Base-by-base conservation (phyloP, 768 basidiomycete species). In the Boletus pseudopeckii region DNA sequence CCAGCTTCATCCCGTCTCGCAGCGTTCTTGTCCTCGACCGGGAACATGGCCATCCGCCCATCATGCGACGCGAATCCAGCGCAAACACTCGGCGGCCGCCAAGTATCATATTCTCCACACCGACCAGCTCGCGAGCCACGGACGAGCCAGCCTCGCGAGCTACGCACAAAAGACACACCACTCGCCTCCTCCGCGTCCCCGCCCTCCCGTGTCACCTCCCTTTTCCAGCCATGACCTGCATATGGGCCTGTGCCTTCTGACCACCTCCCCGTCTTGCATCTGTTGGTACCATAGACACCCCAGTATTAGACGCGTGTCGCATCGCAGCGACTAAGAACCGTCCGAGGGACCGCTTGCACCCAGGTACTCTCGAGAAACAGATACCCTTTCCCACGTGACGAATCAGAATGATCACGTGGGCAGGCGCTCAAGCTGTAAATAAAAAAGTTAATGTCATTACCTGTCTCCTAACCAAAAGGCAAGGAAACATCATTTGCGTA, bases 311-410 rank as follows among this genome's bases (percentile, higher is more conserved):
- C 43, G 52, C 55, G 44, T 40, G 40, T 52, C 41, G 32, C 43
- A 26, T 48, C 20, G 44, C 45, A 37, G 5, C 45, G 45, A 52
- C 45, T 34, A 46, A n/a, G 51, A 37, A 24, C 18, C 49, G 54
- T 55, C 45, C 47, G 40, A 46, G 14, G 38, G 37, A 30, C 52
- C 50, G 22, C 50, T 55, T 47, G 45, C n/a, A n/a, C 52, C 50
- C 30, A 51, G 26, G 26, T 32, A n/a, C 36, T 52, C 36, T 41
- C 26, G 45, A 52, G 41, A 39, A 50, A 42, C 28, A 32, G 41
- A 48, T 41, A 34, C 48, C 52, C 32, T 52, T 49, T 53, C 34
- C 22, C 66, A 68, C 66, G 66, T 68, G 65, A 67, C 37, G 54
- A 48, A 36, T 49, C 20, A 17, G 34, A 57, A 17, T 24, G 41